Conservation (phyloP, 306 rosid species). For the Benincasa hispida region DNA sequence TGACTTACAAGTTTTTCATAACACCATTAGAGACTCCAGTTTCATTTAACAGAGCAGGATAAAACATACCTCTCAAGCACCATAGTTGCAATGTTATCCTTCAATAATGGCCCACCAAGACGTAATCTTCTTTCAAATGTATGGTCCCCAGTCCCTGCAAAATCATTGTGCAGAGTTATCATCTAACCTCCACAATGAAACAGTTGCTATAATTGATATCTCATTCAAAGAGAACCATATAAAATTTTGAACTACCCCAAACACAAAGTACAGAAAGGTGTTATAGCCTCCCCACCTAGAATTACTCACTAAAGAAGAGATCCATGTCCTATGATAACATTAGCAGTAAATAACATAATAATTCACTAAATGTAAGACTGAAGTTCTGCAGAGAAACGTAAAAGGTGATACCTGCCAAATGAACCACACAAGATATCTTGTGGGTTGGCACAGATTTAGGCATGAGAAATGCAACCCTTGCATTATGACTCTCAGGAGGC, state of each 20-base stretch:
- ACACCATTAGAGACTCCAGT: background rate
- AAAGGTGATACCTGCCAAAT: constrained; percentile 70
- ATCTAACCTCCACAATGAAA: background rate
- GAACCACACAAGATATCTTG: constrained; percentile 82
- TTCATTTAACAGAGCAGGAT: constrained; percentile 8
- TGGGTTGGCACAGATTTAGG: constrained; percentile 57
- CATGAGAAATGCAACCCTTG: constrained; percentile 75
- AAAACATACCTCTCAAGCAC: constrained; percentile 83
- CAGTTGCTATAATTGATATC: background rate
- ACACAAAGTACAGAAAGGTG: background rate
- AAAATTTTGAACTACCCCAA: background rate
- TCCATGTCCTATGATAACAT: background rate
- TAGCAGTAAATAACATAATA: background rate
- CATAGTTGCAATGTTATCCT: constrained; percentile 91
- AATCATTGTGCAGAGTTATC: background rate
- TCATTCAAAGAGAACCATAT: background rate
- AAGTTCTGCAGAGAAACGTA: background rate
- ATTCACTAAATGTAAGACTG: background rate
- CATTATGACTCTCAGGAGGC: constrained; percentile 90
- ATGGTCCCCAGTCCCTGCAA: constrained; percentile 88
- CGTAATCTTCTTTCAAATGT: constrained; percentile 80
- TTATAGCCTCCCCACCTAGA: background rate
- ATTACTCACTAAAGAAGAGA: background rate
- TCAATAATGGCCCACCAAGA: constrained; percentile 84
- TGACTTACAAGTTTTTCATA: background rate